phyloP scores from a whole-genome alignment of 2,329 filamentous ascomycete species.

The Huntiella abstrusa region DNA sequence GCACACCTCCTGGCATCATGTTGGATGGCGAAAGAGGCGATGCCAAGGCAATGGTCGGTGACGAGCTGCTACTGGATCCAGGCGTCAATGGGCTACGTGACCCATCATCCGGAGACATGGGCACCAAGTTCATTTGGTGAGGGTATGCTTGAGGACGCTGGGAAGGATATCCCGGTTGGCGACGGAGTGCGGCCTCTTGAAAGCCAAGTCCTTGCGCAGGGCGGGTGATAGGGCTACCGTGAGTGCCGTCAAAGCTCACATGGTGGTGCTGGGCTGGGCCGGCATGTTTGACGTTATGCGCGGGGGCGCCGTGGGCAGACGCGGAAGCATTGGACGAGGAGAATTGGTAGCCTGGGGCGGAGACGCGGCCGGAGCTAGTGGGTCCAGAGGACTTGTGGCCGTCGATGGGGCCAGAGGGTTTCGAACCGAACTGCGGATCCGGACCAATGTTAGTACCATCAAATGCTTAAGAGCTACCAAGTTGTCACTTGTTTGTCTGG shows the following conservation, averaged over 20 bases:
- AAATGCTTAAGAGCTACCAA: not conserved
- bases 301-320: not conserved
- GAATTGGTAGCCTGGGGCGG: not conserved
- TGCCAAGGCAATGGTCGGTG: slow-evolving; percentile 21
- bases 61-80: slow-evolving; percentile 15
- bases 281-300: slow-evolving; percentile 15
- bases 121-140: slow-evolving; percentile 1
- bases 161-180: slow-evolving; percentile 12
- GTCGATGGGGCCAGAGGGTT: slow-evolving; percentile 4
- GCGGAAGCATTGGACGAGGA: not conserved
- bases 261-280: slow-evolving; percentile 25
- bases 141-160: slow-evolving; percentile 10
- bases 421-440: slow-evolving; percentile 11
- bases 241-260: slow-evolving; percentile 14
- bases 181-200: slow-evolving; percentile 14
- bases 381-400: slow-evolving; percentile 2
- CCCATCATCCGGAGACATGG: slow-evolving; percentile 6
- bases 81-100: slow-evolving; percentile 16
- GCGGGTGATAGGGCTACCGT: not conserved
- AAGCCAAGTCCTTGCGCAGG: slow-evolving; percentile 13
- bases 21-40: slow-evolving; percentile 24
- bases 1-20: slow-evolving; percentile 5
- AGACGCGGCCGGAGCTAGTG: not conserved
- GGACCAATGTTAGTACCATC: slow-evolving; percentile 13
- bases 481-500: not conserved